Conservation (phyloP, 352 stramenopile species). For the Thraustochytrium sp. region DNA sequence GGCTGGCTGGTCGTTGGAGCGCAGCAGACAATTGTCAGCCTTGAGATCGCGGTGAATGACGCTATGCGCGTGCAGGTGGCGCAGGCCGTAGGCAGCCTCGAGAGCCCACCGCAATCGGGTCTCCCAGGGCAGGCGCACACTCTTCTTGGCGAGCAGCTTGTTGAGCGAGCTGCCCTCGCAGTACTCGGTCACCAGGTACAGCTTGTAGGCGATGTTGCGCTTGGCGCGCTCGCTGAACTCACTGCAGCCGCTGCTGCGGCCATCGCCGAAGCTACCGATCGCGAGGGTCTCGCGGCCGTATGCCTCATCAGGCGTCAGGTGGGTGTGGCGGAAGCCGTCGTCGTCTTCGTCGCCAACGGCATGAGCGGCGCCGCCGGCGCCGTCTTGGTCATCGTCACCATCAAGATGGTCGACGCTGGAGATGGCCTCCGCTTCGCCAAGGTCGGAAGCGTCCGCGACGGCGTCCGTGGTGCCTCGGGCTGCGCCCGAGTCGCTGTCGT, state of each 20-base stretch:
- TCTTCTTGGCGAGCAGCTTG: conserved; percentile 29
- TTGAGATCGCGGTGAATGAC: conserved; percentile 44
- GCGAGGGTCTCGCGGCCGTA: no score
- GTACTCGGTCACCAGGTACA: conserved; percentile 40
- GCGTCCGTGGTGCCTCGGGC: no score
- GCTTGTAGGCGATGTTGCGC: conserved; percentile 10
- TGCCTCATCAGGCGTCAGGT: no score
- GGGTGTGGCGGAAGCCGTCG: no score
- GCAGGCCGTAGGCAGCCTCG: not conserved
- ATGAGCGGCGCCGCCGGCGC: not conserved
- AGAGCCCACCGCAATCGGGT: not conserved
- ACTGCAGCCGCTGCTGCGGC: no score
- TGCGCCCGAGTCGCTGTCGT: no score
- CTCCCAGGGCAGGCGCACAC: not conserved
- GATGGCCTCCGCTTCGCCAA: no score
- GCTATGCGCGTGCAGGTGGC: not conserved
- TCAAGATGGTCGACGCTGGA: not conserved
- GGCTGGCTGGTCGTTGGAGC: not conserved
- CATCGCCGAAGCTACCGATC: no score
- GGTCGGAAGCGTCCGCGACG: no score
- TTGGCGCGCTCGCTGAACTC: no score
- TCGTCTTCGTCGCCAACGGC: not conserved
- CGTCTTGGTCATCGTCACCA: not conserved
- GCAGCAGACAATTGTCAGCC: conserved; percentile 29
- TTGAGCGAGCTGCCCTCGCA: not conserved